Evolutionary conservation across 345 rosid genomes (phyloP).

Genomic region (Lepidium africanum): DNA sequence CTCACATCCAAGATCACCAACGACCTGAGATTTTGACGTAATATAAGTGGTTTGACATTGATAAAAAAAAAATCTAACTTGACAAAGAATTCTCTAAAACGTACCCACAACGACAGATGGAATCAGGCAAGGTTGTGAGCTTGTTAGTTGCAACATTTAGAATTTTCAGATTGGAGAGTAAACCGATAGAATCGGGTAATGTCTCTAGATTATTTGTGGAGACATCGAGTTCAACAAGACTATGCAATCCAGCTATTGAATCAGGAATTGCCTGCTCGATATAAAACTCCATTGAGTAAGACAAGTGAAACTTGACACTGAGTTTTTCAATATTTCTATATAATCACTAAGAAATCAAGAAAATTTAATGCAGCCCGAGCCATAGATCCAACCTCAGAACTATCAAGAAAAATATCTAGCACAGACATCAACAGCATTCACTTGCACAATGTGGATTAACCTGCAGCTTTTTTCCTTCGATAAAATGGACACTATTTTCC

Average conservation of each 20-base stretch:
- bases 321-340: neutral
- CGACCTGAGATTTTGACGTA: conserved; percentile 34
- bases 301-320: neutral
- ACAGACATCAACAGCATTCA: neutral
- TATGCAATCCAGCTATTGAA: conserved; percentile 74
- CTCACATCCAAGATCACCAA: conserved; percentile 71
- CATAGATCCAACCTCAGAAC: neutral
- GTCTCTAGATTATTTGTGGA: conserved; percentile 69
- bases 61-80: neutral
- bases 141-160: conserved; percentile 71
- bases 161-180: conserved; percentile 56
- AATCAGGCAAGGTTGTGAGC: conserved; percentile 60
- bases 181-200: conserved; percentile 86
- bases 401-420: neutral
- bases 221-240: conserved; percentile 64
- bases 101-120: conserved; percentile 82
- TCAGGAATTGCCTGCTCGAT: conserved; percentile 72
- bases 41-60: neutral
- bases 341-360: neutral
- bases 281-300: conserved; percentile 9
- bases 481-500: neutral
- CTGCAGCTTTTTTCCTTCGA: neutral
- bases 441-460: neutral
- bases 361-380: neutral
- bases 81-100: neutral